These are phyloP conservation scores for Penicillium cosmopolitanum DNA, from an alignment of 495 filamentous ascomycete species.

Conservation along the genomic window DNA sequence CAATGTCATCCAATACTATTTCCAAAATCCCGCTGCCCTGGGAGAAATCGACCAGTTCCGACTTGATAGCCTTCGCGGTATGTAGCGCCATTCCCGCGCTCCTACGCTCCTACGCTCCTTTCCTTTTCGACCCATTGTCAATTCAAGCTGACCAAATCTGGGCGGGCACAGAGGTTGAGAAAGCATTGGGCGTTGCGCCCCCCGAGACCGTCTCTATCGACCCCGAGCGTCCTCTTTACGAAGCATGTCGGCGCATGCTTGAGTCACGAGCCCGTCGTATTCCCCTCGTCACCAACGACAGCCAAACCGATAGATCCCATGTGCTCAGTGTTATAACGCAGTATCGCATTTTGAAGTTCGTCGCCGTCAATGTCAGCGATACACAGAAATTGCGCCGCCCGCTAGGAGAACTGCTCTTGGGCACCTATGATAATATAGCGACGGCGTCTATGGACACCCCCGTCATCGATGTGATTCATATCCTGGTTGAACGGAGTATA, in stretches of 20 bases:
- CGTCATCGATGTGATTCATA: slow-evolving; percentile 94
- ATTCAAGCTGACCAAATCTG: slow-evolving; percentile 19
- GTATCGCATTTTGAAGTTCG: slow-evolving; percentile 97
- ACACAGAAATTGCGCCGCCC: slow-evolving; percentile 89
- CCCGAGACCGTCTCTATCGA: slow-evolving; percentile 96
- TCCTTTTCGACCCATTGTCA: not conserved
- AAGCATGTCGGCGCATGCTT: slow-evolving; percentile 93
- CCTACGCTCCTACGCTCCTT: not conserved
- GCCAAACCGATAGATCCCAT: slow-evolving; percentile 89
- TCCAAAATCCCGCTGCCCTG: slow-evolving; percentile 92
- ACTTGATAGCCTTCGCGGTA: slow-evolving; percentile 88
- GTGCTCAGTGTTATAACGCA: slow-evolving; percentile 97
- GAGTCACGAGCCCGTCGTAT: slow-evolving; percentile 91
- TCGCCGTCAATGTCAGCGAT: slow-evolving; percentile 93
- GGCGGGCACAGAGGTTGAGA: slow-evolving; percentile 77
- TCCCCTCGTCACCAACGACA: slow-evolving; percentile 90
- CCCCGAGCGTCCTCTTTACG: slow-evolving; percentile 85
- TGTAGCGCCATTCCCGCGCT: slow-evolving; percentile 11
- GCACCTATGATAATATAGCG: slow-evolving; percentile 78
- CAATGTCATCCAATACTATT: slow-evolving; percentile 99
- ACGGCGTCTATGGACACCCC: slow-evolving; percentile 90
- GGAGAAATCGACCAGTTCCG: slow-evolving; percentile 92
- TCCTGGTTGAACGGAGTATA: slow-evolving; percentile 89
- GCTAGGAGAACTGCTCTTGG: slow-evolving; percentile 80
- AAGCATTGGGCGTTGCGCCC: slow-evolving; percentile 84